phyloP scores from a whole-genome alignment of 192 early-diverging fungal species.

The Mortierella alpina region DNA sequence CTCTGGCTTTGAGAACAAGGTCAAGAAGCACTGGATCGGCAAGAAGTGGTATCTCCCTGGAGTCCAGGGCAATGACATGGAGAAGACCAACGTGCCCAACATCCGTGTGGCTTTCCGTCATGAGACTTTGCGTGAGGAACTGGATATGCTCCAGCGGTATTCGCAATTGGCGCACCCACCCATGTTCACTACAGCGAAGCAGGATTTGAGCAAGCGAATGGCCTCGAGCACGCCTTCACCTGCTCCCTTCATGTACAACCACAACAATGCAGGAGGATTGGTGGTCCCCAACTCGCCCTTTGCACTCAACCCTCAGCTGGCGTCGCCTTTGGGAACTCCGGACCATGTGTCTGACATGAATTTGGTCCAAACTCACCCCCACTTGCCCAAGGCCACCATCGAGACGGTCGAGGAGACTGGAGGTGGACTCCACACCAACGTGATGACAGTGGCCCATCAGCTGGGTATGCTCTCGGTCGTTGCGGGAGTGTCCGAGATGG shows the following conservation, averaged over 20 bases:
- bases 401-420: constrained; percentile 25
- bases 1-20: constrained; percentile 90
- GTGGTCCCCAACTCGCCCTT: constrained; percentile 33
- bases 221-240: constrained; percentile 39
- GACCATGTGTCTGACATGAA: constrained; percentile 15
- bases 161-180: constrained; percentile 43
- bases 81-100: constrained; percentile 94
- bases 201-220: constrained; percentile 50
- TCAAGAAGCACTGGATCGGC: constrained; percentile 96
- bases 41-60: constrained; percentile 82
- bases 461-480: constrained; percentile 35
- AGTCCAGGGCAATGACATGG: constrained; percentile 86
- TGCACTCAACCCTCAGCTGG: constrained; percentile 25
- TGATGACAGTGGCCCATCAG: constrained; percentile 53
- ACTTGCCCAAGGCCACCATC: constrained; percentile 26
- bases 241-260: constrained; percentile 18
- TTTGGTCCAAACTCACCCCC: constrained; percentile 38
- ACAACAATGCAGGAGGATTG: not conserved
- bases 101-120: constrained; percentile 88
- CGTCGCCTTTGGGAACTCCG: not conserved
- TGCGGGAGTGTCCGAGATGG: constrained; percentile 22
- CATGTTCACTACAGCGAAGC: constrained; percentile 31
- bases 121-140: constrained; percentile 90
- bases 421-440: constrained; percentile 35
- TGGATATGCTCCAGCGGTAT: constrained; percentile 60